Conservation (phyloP, 1,284 basidiomycete genomes). For the Cryptococcus sp. region DNA sequence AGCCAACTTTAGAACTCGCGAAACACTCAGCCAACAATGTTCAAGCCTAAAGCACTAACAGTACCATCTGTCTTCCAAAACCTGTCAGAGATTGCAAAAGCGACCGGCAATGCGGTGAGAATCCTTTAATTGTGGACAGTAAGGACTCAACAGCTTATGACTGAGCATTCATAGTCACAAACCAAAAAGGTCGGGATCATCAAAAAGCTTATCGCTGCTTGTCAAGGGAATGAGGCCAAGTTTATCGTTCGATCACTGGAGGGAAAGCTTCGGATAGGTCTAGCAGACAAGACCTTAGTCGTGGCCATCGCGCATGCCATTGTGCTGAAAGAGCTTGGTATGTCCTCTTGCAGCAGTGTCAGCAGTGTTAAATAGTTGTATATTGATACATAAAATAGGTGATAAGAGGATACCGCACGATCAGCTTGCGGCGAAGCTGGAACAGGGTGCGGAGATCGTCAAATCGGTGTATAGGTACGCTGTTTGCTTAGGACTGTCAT, state of each 20-base stretch:
- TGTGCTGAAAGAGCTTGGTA: slow-evolving; percentile 74
- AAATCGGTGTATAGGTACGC: slow-evolving; percentile 88
- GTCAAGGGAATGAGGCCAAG: slow-evolving; percentile 81
- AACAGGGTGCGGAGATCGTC: slow-evolving; percentile 74
- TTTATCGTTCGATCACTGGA: slow-evolving; percentile 95
- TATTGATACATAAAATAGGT: slow-evolving; percentile 53
- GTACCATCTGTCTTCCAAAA: slow-evolving; percentile 84
- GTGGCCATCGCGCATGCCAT: slow-evolving; percentile 84
- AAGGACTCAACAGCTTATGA: slow-evolving; percentile 14
- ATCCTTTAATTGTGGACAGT: neutral
- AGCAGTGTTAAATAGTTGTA: neutral
- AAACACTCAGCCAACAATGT: slow-evolving; percentile 90
- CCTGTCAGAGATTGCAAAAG: slow-evolving; percentile 82
- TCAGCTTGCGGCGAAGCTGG: slow-evolving; percentile 70
- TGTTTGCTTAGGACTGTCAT: neutral
- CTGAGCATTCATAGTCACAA: slow-evolving; percentile 66
- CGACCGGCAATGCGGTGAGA: slow-evolving; percentile 74
- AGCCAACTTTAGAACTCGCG: slow-evolving; percentile 70
- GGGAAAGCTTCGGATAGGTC: slow-evolving; percentile 95
- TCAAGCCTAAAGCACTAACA: slow-evolving; percentile 89
- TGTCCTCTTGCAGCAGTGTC: slow-evolving; percentile 19
- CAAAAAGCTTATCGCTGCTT: slow-evolving; percentile 89
- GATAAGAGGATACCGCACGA: slow-evolving; percentile 74
- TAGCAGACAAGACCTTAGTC: slow-evolving; percentile 90
- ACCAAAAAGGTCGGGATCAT: slow-evolving; percentile 93